Evolutionary conservation across 495 filamentous ascomycete genomes (phyloP).

Genomic region (Aspergillus egyptiacus): DNA sequence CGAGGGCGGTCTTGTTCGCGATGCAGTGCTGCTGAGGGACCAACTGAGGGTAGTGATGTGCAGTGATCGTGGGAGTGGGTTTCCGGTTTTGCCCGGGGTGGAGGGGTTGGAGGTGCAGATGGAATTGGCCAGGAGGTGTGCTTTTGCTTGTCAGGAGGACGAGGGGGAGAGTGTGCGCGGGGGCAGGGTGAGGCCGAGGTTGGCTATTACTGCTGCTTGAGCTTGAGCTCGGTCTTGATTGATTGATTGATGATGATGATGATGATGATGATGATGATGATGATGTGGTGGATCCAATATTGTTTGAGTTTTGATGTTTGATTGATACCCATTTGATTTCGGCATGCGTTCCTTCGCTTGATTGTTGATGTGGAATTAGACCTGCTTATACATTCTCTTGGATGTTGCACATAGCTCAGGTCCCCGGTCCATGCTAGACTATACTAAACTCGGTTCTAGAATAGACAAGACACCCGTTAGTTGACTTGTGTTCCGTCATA

Average conservation of each 20-base stretch:
- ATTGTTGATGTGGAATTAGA: too few relatives aligned
- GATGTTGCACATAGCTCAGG: too few relatives aligned
- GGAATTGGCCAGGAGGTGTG: background rate
- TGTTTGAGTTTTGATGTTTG: background rate
- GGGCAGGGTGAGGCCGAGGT: conserved; percentile 12
- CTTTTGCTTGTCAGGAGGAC: background rate
- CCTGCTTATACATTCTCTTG: too few relatives aligned
- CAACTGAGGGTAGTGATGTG: conserved; percentile 26
- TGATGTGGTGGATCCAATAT: background rate
- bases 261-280: background rate
- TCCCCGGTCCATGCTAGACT: background rate
- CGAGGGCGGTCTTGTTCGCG: conserved; percentile 24
- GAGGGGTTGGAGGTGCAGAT: background rate
- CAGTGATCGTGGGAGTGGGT: background rate
- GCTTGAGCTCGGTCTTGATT: background rate
- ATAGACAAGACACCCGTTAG: background rate
- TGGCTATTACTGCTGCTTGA: conserved; percentile 20
- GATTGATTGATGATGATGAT: background rate
- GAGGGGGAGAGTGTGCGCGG: background rate
- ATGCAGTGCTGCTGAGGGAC: conserved; percentile 30
- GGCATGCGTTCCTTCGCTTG: background rate
- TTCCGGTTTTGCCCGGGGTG: background rate
- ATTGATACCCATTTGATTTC: conserved; percentile 7
- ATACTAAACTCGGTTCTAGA: background rate
- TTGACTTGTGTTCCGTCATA: too few relatives aligned